Base-by-base conservation (phyloP, 2,329 filamentous ascomycete genomes). In the Cadophora luteo-olivacea region DNA sequence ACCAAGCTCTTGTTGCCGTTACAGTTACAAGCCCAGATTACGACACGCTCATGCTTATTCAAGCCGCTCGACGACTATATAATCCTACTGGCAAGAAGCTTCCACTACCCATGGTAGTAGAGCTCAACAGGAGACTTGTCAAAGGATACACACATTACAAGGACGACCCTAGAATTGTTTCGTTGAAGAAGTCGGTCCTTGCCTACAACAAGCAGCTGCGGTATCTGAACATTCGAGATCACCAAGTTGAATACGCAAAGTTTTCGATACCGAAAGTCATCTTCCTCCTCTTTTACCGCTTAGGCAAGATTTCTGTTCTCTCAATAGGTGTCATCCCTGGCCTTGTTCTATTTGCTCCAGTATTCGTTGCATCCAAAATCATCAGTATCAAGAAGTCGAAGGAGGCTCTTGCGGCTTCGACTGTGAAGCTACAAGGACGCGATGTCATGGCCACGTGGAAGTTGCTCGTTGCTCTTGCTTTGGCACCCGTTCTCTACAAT, bases 371-470 rank as follows among this genome's bases (percentile, higher is more conserved):
- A 11, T 92, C 93, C 52, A 97, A 95, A 79, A 82, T 91, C 67
- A 95, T 97, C 77, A 96, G 92, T 67, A 87, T 88, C 67, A 88
- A 89, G 75, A 97, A 97, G 81, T 93, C 93, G 11, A 89, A 89
- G 76, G 91, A 94, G 80, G 94, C 94, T 2, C 84, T 97, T 68
- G 93, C 93, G 19, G 93, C 91, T 16, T 97, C 92, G 6, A 91
- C 91, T 0, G 94, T 97, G 79, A 97, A 97, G 81, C 88, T 97
- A 67, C 90, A 94, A 77, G 94, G 92, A 25, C 88, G 90, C 69
- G 94, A 97, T 79, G 94, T 97, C 65, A 94, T 97, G 85, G 93
- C 93, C 0, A 97, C 94, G 0, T 97, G 94, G 94, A 97, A 97
- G 80, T 87, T 97, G 22, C 67, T 73, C 5, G 71, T 73, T 45